Evolutionary conservation across 1,284 basidiomycete species (phyloP).

Genomic region (Ustilago nuda): DNA sequence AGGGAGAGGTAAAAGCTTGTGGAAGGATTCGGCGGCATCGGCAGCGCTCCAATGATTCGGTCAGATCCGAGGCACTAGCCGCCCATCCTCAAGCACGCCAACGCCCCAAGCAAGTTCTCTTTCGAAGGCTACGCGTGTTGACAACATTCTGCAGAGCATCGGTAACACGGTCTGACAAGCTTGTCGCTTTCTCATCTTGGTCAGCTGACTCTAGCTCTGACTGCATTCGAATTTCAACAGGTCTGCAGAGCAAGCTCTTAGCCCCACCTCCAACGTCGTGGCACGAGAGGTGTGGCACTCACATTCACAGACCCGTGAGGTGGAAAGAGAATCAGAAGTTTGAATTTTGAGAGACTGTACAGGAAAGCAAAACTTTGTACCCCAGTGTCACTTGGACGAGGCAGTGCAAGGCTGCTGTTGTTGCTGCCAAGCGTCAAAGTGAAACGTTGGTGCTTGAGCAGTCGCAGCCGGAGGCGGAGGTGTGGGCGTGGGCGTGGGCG

Average conservation of each 20-base stretch:
- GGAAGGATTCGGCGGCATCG: neutral
- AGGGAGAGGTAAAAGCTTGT: neutral
- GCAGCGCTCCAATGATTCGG: neutral
- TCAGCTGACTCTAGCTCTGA: neutral
- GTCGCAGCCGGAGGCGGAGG: slow-evolving; percentile 4
- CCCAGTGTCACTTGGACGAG: neutral
- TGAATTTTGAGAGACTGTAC: neutral
- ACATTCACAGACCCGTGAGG: neutral
- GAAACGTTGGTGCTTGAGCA: slow-evolving; percentile 13
- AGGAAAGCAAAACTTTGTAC: neutral
- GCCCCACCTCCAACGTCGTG: no score
- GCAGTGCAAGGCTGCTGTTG: slow-evolving; percentile 6
- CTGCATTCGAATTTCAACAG: neutral
- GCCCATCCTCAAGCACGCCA: neutral
- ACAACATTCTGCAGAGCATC: slow-evolving; percentile 3
- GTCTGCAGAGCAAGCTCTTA: neutral
- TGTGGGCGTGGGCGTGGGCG: slow-evolving; percentile 3
- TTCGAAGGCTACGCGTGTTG: neutral
- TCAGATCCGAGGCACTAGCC: neutral
- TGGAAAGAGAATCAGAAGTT: neutral
- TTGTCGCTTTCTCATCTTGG: neutral
- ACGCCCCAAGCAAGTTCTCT: neutral
- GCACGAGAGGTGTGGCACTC: no score
- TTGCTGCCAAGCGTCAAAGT: slow-evolving; percentile 23
- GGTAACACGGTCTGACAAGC: neutral